Base-by-base conservation (phyloP, 129 eudicot genomes). In the Saposhnikovia divaricata region DNA sequence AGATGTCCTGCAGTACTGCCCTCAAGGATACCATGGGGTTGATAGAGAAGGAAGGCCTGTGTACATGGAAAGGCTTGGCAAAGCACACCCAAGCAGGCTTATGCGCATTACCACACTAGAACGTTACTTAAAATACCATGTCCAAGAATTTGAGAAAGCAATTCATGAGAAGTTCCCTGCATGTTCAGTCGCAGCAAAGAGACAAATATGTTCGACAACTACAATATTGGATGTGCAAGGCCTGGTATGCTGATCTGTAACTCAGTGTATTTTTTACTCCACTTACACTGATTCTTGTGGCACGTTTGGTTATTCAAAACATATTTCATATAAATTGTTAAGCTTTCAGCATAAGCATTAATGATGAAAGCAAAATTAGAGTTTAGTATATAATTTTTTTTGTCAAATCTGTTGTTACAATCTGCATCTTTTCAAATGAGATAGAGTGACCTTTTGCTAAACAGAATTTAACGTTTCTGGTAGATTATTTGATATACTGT, bases 11-110 rank as follows among this genome's bases (percentile, higher is more conserved):
- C 89, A 88, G 80, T 87, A 84, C 76, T 93, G 91, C 74, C 98
- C 98, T 23, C 98, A 93, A 82, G 98, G 98, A 80, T 93, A 91
- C 85, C 98, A 93, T 88, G 98, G 98, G 74, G 97, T 93, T 79
- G 98, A 93, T 77, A 85, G 83, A 81, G 97, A 88, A 75, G 98
- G 97, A 55, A 87, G 98, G 18, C 98, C 97, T 72, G 82, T 93
- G 80, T 93, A 93, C 73, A 91, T 93, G 34, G 98, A 93, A 85
- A 84, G 98, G 87, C 93, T 93, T 66, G 97, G 97, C 21, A 82
- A 76, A 78, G 92, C 96, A n/a, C 86, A 93, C 76, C 98, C 98
- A 6, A 87, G 91, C 81, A 90, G 85, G 80, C 89, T 93, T 71
- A 89, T 93, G 92, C 89, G 88, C 74, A 85, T 88, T 72, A 93